Percentiles rank a stretch among this genome's conserved stretches.
These are phyloP conservation scores for Leonotis leonurus DNA, from an alignment of 257 asterid genomes.

Conservation along the genomic window DNA sequence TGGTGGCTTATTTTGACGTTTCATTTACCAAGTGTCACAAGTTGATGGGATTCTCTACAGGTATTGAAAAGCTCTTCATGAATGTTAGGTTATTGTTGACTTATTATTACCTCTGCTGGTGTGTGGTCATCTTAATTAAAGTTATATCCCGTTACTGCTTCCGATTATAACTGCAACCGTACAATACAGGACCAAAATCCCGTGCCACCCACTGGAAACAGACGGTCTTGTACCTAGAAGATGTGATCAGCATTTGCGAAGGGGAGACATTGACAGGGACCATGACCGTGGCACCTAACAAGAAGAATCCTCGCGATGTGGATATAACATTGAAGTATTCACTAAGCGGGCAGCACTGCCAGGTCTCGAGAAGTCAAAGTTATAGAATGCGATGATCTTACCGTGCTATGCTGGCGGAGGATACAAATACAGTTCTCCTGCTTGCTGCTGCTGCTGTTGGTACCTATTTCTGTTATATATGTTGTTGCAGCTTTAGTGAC, in stretches of 20 bases:
- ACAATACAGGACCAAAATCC: constrained; percentile 67
- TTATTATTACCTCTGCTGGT: too few relatives aligned
- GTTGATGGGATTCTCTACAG: constrained; percentile 86
- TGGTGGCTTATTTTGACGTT: constrained; percentile 91
- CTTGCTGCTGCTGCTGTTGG: not conserved
- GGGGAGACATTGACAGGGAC: constrained; percentile 74
- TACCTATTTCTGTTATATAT: not conserved
- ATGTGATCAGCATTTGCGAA: constrained; percentile 67
- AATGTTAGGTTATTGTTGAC: not conserved
- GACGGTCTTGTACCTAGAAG: constrained; percentile 90
- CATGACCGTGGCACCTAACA: constrained; percentile 72
- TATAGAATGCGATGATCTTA: constrained; percentile 57
- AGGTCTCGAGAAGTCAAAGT: constrained; percentile 54
- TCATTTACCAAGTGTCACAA: constrained; percentile 88
- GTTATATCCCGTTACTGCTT: not conserved
- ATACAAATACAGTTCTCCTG: not conserved
- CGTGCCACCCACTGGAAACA: constrained; percentile 97
- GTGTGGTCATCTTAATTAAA: not conserved
- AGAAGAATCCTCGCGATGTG: constrained; percentile 93
- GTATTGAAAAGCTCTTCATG: constrained; percentile 24
- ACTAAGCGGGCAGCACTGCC: constrained; percentile 54
- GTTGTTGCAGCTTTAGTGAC: not conserved
- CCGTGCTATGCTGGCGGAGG: not conserved
- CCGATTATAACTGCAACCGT: not conserved
- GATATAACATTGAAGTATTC: constrained; percentile 79